phyloP scores from a whole-genome alignment of 495 filamentous ascomycete species.

The Penicillium waksmanii region DNA sequence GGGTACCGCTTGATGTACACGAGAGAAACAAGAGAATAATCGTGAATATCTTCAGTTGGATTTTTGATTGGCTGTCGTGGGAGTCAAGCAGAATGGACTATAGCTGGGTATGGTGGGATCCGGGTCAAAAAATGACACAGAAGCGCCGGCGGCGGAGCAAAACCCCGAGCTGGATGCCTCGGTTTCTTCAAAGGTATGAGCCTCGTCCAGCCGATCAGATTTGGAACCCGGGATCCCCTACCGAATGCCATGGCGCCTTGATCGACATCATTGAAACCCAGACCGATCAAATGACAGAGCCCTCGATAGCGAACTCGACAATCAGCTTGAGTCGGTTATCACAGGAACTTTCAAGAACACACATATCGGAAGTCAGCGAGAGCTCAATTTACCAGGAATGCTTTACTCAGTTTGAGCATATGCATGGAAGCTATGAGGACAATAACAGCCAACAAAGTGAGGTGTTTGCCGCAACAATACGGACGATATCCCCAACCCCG shows the following conservation, averaged over 20 bases:
- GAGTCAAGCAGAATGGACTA: conserved; percentile 39
- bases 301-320: not conserved
- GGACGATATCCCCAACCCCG: not conserved
- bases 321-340: not conserved
- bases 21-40: conserved; percentile 32
- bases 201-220: conserved; percentile 30
- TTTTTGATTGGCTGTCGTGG: conserved; percentile 40
- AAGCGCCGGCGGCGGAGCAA: conserved; percentile 19
- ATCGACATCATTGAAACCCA: not conserved
- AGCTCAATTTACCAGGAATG: not conserved
- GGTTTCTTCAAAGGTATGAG: conserved; percentile 33
- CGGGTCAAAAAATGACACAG: conserved; percentile 28
- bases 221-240: conserved; percentile 29
- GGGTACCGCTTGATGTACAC: conserved; percentile 40
- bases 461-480: not conserved
- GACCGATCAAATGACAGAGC: not conserved
- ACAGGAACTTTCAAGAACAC: not conserved
- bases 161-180: conserved; percentile 28
- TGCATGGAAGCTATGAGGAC: not conserved
- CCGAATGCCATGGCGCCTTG: conserved; percentile 23
- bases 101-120: conserved; percentile 50
- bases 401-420: not conserved
- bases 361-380: not conserved
- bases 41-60: conserved; percentile 23
- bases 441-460: not conserved